phyloP scores from a whole-genome alignment of 2,329 filamentous ascomycete species.

The Colletotrichum sp. region DNA sequence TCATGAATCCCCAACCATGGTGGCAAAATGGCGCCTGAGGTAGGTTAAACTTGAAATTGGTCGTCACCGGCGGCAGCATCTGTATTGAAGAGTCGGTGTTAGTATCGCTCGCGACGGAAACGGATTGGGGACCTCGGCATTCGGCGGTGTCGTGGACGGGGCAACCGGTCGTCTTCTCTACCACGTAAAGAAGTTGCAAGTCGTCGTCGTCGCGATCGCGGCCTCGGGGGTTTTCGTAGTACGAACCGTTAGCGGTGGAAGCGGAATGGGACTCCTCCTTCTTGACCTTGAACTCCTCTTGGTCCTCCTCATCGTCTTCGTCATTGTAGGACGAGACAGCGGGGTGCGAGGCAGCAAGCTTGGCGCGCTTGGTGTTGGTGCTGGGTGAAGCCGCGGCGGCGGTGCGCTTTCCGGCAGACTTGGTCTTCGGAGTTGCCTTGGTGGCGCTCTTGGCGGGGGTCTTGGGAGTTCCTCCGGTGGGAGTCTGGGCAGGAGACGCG shows the following conservation, averaged over 20 bases:
- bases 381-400: neutral
- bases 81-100: conserved; percentile 12
- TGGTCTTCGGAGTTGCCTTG: conserved; percentile 26
- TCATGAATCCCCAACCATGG: conserved; percentile 3
- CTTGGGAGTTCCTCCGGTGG: conserved; percentile 18
- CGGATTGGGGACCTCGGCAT: neutral
- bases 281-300: conserved; percentile 6
- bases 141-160: conserved; percentile 7
- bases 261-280: neutral
- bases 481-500: conserved; percentile 7
- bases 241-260: conserved; percentile 4
- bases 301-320: conserved; percentile 6
- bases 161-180: conserved; percentile 14
- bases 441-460: conserved; percentile 24
- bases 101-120: conserved; percentile 18
- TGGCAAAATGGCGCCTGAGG: neutral
- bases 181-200: conserved; percentile 19
- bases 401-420: conserved; percentile 9
- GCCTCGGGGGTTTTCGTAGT: neutral
- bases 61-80: neutral
- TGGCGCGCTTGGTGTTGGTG: conserved; percentile 12
- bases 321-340: conserved; percentile 6
- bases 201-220: conserved; percentile 18
- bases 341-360: conserved; percentile 11
- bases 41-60: neutral